phyloP scores from a whole-genome alignment of 441 rosid species.

The Hura crepitans region DNA sequence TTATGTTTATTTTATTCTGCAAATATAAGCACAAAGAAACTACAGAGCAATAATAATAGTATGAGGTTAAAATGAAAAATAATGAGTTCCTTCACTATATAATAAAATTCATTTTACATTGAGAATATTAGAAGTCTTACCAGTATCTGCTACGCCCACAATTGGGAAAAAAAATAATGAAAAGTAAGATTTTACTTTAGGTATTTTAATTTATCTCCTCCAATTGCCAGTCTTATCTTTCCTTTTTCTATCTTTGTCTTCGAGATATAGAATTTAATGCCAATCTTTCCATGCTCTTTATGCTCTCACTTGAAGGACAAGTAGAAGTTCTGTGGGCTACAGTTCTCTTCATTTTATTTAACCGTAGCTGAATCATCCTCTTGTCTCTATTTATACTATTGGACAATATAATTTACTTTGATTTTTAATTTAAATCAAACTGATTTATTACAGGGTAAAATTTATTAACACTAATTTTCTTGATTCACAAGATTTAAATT shows the following conservation, averaged over 20 bases:
- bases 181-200: background rate
- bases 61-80: too few relatives aligned
- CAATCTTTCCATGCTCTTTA: background rate
- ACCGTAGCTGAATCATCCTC: too few relatives aligned
- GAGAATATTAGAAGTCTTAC: background rate
- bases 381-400: too few relatives aligned
- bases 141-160: background rate
- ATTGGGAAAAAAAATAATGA: background rate
- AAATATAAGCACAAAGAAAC: too few relatives aligned
- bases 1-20: too few relatives aligned
- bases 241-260: background rate
- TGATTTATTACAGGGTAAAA: too few relatives aligned
- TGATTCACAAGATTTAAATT: too few relatives aligned
- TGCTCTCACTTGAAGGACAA: background rate
- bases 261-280: background rate
- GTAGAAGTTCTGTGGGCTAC: conserved; percentile 3
- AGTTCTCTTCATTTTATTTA: background rate
- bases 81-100: background rate
- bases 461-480: too few relatives aligned
- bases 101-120: background rate
- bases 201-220: background rate
- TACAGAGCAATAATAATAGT: background rate
- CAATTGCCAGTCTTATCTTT: background rate
- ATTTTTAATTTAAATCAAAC: too few relatives aligned
- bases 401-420: too few relatives aligned